Evolutionary conservation across 148 eudicot genomes (phyloP).

Genomic region (Pharnaceum exiguum): DNA sequence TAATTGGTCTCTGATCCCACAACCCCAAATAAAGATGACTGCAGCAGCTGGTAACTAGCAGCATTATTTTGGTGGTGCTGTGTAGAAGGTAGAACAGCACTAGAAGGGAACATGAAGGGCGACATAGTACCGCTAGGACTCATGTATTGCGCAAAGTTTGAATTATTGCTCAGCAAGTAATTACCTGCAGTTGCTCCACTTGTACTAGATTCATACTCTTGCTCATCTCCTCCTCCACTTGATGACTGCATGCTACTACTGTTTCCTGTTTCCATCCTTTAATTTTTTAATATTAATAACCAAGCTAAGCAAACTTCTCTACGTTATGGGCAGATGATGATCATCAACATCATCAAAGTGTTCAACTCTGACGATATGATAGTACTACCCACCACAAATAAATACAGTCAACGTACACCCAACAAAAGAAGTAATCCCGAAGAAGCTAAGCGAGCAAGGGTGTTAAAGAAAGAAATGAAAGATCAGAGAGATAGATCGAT

Average conservation of each 20-base stretch:
- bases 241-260: constrained; percentile 76
- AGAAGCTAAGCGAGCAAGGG: no score
- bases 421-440: no score
- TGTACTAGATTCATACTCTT: constrained; percentile 47
- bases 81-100: not conserved
- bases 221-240: constrained; percentile 31
- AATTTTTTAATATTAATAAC: not conserved
- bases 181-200: not conserved
- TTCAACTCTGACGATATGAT: no score
- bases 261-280: constrained; percentile 62
- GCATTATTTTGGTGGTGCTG: not conserved
- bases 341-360: no score
- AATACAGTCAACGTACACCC: no score
- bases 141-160: no score
- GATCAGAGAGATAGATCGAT: not conserved
- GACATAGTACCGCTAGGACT: not conserved
- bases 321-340: no score
- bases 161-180: not conserved
- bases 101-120: constrained; percentile 7
- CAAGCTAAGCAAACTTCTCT: no score
- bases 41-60: not conserved
- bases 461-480: constrained; percentile 6
- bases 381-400: no score
- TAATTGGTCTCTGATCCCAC: constrained; percentile 1
- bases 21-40: constrained; percentile 2